Conservation (phyloP, 148 eudicot species). For the Cornus controversa region DNA sequence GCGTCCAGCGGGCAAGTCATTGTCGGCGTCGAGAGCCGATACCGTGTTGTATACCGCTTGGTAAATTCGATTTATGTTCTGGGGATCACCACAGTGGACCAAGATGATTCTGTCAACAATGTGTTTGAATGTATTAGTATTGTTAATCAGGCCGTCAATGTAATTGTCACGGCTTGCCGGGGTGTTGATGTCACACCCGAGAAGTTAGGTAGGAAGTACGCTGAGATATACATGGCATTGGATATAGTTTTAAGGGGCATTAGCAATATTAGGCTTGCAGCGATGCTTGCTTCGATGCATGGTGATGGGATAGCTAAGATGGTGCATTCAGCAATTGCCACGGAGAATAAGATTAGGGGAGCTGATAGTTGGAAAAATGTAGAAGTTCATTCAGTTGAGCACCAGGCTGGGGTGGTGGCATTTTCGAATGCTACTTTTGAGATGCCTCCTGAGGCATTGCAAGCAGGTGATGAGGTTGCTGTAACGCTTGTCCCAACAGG, state of each 20-base stretch:
- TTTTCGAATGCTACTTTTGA: conserved; percentile 70
- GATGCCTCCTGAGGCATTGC: conserved; percentile 72
- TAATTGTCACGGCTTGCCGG: conserved; percentile 72
- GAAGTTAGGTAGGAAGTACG: conserved; percentile 76
- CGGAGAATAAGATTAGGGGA: conserved; percentile 89
- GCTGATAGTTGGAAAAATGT: conserved; percentile 72
- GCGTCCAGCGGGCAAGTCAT: conserved; percentile 91
- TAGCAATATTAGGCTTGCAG: conserved; percentile 79
- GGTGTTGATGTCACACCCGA: conserved; percentile 84
- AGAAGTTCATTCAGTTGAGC: conserved; percentile 57
- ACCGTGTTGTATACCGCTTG: conserved; percentile 78
- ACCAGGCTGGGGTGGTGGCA: conserved; percentile 58
- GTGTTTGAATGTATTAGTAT: conserved; percentile 86
- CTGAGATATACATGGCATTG: conserved; percentile 89
- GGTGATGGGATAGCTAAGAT: conserved; percentile 87
- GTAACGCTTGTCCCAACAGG: conserved; percentile 40
- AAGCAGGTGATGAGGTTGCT: conserved; percentile 83
- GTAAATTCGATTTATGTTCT: conserved; percentile 84
- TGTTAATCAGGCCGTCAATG: conserved; percentile 86
- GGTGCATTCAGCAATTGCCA: conserved; percentile 80
- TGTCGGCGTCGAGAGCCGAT: conserved; percentile 77
- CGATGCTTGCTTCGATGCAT: conserved; percentile 82
- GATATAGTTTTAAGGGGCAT: conserved; percentile 92
- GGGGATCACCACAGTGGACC: conserved; percentile 73
- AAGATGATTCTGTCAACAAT: conserved; percentile 47